These are phyloP conservation scores for Fusarium nygamai DNA, from an alignment of 2,329 filamentous ascomycete genomes.

Conservation along the genomic window DNA sequence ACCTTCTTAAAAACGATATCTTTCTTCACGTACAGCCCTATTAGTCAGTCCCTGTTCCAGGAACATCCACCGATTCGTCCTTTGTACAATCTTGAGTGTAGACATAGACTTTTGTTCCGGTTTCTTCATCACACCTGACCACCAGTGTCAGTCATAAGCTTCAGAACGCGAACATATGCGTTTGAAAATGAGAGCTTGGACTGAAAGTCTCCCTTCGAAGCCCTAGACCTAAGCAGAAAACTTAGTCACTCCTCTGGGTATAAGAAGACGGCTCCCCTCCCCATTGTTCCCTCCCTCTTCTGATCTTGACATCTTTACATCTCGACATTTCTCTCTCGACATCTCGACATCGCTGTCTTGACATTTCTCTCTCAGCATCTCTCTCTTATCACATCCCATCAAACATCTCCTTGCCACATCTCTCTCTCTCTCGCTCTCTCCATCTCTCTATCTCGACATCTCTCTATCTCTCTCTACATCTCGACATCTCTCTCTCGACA, in stretches of 20 bases:
- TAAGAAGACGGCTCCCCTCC: background rate
- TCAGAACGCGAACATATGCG: background rate
- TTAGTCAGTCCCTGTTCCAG: background rate
- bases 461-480: too few relatives aligned
- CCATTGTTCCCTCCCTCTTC: too few relatives aligned
- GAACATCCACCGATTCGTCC: background rate
- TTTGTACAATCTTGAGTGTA: background rate
- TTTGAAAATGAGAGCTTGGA: background rate
- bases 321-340: background rate
- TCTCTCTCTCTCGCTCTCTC: background rate
- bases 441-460: background rate
- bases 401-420: too few relatives aligned
- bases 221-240: background rate
- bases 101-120: background rate
- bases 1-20: fast-evolving
- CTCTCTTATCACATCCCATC: too few relatives aligned
- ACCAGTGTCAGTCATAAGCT: background rate
- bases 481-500: too few relatives aligned
- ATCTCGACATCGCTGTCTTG: background rate
- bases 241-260: background rate
- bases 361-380: background rate
- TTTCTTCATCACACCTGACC: background rate
- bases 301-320: background rate
- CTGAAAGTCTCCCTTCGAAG: background rate
- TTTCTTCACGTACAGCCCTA: too few relatives aligned